Percentiles rank a stretch among this genome's conserved stretches.
phyloP scores from a whole-genome alignment of 805 yeast genomes.

The Yamadazyma tumulicola region DNA sequence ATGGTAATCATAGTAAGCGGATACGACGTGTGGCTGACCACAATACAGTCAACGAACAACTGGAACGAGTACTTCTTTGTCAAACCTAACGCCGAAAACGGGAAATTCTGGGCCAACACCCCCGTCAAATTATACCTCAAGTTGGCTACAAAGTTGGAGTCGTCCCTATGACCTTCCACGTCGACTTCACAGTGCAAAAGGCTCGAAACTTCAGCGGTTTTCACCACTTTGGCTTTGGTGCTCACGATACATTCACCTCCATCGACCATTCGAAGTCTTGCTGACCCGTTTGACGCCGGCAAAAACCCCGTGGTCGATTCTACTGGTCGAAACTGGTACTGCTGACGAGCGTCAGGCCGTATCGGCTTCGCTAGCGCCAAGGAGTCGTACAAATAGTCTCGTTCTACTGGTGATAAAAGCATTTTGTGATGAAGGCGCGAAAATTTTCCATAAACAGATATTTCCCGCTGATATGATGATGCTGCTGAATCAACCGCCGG shows the following conservation, averaged over 20 bases:
- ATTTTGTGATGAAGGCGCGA: conserved; percentile 24
- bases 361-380: conserved; percentile 54
- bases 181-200: conserved; percentile 76
- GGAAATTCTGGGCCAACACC: conserved; percentile 50
- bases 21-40: conserved; percentile 71
- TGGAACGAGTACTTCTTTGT: conserved; percentile 76
- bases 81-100: conserved; percentile 50
- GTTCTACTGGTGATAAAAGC: conserved; percentile 74
- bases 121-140: conserved; percentile 60
- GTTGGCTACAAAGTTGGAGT: conserved; percentile 63
- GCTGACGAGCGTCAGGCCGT: conserved; percentile 82
- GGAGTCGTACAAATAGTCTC: conserved; percentile 74
- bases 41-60: conserved; percentile 74
- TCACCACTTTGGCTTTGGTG: conserved; percentile 78
- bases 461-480: neutral
- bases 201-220: conserved; percentile 35
- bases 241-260: conserved; percentile 94
- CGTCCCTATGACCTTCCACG: conserved; percentile 76
- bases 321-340: conserved; percentile 77
- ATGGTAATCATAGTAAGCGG: conserved; percentile 80
- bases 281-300: conserved; percentile 89
- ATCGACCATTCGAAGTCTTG: conserved; percentile 79
- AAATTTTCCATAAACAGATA: conserved; percentile 2
- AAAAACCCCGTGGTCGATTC: conserved; percentile 79
- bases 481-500: neutral